phyloP scores from a whole-genome alignment of 1,284 basidiomycete species.

The Fomitopsis palustris region DNA sequence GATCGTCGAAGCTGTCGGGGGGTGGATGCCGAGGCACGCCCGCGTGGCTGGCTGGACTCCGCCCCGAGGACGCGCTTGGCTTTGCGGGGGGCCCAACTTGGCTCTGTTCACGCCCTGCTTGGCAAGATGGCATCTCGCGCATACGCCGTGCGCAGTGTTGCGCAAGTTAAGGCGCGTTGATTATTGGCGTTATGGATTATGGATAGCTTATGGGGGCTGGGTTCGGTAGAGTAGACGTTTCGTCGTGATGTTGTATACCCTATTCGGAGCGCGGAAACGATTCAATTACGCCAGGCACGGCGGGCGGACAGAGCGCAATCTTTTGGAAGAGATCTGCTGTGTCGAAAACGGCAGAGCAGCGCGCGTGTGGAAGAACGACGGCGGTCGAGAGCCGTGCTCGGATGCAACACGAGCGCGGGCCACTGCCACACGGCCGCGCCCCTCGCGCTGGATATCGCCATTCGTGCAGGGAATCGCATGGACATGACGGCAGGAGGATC shows the following conservation, averaged over 20 bases:
- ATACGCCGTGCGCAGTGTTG: neutral
- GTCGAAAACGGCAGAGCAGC: neutral
- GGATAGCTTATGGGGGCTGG: neutral
- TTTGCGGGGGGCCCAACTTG: conserved; percentile 21
- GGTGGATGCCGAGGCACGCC: neutral
- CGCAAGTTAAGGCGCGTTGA: conserved; percentile 1
- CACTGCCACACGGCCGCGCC: neutral
- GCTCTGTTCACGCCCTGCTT: conserved; percentile 21
- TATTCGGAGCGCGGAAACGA: neutral
- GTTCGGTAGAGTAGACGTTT: neutral
- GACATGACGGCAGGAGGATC: too few species aligned
- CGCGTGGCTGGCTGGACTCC: neutral
- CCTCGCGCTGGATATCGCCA: neutral
- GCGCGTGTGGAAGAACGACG: neutral
- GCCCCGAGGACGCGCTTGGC: neutral
- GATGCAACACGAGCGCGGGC: neutral
- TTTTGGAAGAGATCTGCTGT: neutral
- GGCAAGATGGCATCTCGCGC: neutral
- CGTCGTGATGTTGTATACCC: neutral
- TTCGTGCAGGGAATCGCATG: too few species aligned
- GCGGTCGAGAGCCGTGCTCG: neutral
- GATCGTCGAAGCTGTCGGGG: neutral
- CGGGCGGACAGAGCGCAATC: neutral
- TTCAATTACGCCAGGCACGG: neutral
- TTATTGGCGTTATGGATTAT: conserved; percentile 1